Base-by-base conservation (phyloP, 2,329 filamentous ascomycete genomes). In the Ilyonectria destructans region DNA sequence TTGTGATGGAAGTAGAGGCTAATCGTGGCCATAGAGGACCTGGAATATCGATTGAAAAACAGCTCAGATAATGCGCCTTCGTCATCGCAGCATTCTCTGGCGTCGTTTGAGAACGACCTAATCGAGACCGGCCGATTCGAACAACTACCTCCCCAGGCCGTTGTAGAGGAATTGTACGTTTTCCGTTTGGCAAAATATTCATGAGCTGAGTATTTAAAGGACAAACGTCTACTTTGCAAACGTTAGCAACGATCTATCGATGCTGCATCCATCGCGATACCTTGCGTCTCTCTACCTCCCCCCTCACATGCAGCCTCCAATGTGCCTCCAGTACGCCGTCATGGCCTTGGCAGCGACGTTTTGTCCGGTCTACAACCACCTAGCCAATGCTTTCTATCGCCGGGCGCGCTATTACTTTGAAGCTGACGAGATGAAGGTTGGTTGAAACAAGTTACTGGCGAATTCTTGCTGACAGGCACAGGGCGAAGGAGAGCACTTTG, bases 51-150 rank as follows among this genome's bases (percentile, higher is more conserved):
- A 4, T 60, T 77, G 5, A 75, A 72, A 40, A 58, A 64, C 3
- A 62, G 62, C 2, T 70, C 77, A 5, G 65, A 68, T 1, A 51
- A 58, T 13, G 67, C 63, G 13, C 71, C 69, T n/a, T 68, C 72
- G 12, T 70, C 69, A 0, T 73, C 75, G 12, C 67, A 23, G 2
- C 62, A 67, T 2, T 65, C 67, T 29, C 51, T 61, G 9, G 21
- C 74, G 6, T 62, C 69, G 1, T 8, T 26, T 7, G 68, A 66
- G 15, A 60, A 68, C 7, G 69, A 76, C 19, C 17, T 79, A 15
- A 65, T 75, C 6, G 63, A 69, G 33, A 74, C 77, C 9, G 77
- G 78, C 2, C 71, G 78, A 2, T 77, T 75, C 59, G 78, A 81
- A 58, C 71, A 77, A 52, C 70, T 77, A 1, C 79, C 77, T 1